Percentiles rank a stretch among this genome's conserved stretches.
Evolutionary conservation across 495 filamentous ascomycete species (phyloP).

Genomic region (Penicillium odoratum): DNA sequence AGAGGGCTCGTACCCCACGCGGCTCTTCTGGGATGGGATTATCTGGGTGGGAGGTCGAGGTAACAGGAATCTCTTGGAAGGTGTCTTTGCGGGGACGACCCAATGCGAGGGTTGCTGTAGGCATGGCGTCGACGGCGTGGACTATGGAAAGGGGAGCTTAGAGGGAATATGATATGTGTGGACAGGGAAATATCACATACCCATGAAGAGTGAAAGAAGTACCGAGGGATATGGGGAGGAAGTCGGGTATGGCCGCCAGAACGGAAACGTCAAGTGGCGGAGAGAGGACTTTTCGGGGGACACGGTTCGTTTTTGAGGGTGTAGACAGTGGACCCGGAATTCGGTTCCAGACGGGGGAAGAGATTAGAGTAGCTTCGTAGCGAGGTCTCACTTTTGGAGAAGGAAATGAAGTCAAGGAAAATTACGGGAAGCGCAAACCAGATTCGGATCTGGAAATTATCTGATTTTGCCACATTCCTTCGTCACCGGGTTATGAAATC

Average conservation of each 20-base stretch:
- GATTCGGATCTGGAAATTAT: constrained; percentile 23
- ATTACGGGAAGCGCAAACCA: constrained; percentile 19
- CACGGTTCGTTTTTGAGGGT: background rate
- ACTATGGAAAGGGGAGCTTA: constrained; percentile 23
- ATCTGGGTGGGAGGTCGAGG: constrained; percentile 53
- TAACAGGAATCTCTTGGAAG: constrained; percentile 40
- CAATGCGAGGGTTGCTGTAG: constrained; percentile 30
- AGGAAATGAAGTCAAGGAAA: constrained; percentile 9
- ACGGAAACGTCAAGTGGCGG: background rate
- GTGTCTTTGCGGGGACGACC: constrained; percentile 29
- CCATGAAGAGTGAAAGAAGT: constrained; percentile 13
- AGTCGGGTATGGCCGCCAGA: background rate
- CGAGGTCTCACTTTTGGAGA: background rate
- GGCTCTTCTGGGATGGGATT: constrained; percentile 60
- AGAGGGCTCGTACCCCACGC: constrained; percentile 39
- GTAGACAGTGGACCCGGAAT: constrained; percentile 18
- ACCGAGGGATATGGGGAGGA: constrained; percentile 3
- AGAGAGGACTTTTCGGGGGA: background rate
- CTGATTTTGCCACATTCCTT: constrained; percentile 33
- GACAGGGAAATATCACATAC: constrained; percentile 9
- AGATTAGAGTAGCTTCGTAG: background rate
- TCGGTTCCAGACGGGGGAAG: constrained; percentile 18
- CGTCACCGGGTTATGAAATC: constrained; percentile 8
- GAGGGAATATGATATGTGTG: background rate
- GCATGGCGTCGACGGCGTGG: constrained; percentile 37